Conservation (phyloP, 257 asterid species). For the Nicotiana tabacum region DNA sequence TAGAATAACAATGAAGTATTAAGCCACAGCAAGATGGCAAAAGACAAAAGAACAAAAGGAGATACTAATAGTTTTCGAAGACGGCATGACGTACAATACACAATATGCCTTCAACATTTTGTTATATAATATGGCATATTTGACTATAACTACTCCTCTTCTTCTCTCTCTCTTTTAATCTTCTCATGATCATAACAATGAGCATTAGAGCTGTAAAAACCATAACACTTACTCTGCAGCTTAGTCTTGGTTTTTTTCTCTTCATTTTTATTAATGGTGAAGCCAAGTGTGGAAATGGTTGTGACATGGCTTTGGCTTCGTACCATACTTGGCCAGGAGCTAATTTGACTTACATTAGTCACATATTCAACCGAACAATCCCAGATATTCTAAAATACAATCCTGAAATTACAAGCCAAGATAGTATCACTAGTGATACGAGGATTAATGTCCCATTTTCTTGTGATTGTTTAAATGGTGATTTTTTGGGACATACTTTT, state of each 20-base stretch:
- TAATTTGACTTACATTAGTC: constrained; percentile 55
- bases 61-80: constrained; percentile 2
- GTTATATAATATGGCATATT: constrained; percentile 21
- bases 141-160: constrained; percentile 16
- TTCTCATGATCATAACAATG: constrained; percentile 24
- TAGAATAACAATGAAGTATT: not conserved
- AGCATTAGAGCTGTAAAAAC: constrained; percentile 8
- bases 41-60: not conserved
- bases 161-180: constrained; percentile 1
- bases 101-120: constrained; percentile 11
- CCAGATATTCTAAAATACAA: constrained; percentile 41
- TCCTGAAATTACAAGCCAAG: constrained; percentile 29
- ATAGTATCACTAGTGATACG: constrained; percentile 31
- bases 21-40: constrained; percentile 8
- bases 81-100: constrained; percentile 27
- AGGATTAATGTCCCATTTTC: constrained; percentile 63
- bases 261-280: constrained; percentile 21
- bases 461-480: constrained; percentile 73
- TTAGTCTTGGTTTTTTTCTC: constrained; percentile 10
- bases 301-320: constrained; percentile 64
- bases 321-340: constrained; percentile 55
- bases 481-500: constrained; percentile 68
- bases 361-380: constrained; percentile 32
- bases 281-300: constrained; percentile 57
- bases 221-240: not conserved